A percentile compares a stretch with the other conserved stretches of the same genome.
These are phyloP conservation scores for Pyrrhoderma lamaoense DNA, from an alignment of 1,284 basidiomycete genomes.

Conservation along the genomic window DNA sequence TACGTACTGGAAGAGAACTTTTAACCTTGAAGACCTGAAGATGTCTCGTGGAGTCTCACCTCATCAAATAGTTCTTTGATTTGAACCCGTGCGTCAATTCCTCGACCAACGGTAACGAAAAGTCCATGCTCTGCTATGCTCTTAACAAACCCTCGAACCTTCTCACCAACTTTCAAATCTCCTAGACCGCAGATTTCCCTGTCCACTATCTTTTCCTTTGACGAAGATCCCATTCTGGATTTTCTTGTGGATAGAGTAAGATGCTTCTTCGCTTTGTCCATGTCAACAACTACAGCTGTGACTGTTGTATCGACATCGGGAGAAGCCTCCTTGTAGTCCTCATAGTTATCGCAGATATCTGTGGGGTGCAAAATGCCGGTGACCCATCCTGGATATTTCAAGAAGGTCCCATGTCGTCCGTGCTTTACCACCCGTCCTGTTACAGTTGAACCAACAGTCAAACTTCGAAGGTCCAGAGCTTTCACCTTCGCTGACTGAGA, in stretches of 20 bases:
- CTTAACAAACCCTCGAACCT: conserved; percentile 85
- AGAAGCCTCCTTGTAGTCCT: conserved; percentile 35
- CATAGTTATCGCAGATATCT: conserved; percentile 78
- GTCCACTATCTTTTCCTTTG: conserved; percentile 51
- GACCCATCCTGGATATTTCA: conserved; percentile 67
- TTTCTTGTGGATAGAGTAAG: conserved; percentile 74
- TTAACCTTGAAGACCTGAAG: conserved; percentile 12
- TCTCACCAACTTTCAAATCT: conserved; percentile 67
- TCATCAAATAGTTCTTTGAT: conserved; percentile 91
- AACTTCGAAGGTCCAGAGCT: conserved; percentile 55
- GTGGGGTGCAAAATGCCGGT: conserved; percentile 75
- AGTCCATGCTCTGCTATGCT: conserved; percentile 81
- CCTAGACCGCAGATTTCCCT: conserved; percentile 57
- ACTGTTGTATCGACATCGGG: conserved; percentile 63
- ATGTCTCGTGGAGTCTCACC: conserved; percentile 39
- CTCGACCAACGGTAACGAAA: conserved; percentile 83
- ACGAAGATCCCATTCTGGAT: conserved; percentile 55
- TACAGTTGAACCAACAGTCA: conserved; percentile 66
- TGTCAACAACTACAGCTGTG: conserved; percentile 60
- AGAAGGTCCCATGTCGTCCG: conserved; percentile 57
- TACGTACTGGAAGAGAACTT: conserved; percentile 53
- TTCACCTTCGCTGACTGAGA: conserved; percentile 38
- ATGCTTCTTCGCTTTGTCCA: conserved; percentile 61
- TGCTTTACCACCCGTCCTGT: conserved; percentile 73
- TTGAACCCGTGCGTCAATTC: conserved; percentile 85